Base-by-base conservation (phyloP, 2,329 filamentous ascomycete species). In the Ophiostoma fasciatum region DNA sequence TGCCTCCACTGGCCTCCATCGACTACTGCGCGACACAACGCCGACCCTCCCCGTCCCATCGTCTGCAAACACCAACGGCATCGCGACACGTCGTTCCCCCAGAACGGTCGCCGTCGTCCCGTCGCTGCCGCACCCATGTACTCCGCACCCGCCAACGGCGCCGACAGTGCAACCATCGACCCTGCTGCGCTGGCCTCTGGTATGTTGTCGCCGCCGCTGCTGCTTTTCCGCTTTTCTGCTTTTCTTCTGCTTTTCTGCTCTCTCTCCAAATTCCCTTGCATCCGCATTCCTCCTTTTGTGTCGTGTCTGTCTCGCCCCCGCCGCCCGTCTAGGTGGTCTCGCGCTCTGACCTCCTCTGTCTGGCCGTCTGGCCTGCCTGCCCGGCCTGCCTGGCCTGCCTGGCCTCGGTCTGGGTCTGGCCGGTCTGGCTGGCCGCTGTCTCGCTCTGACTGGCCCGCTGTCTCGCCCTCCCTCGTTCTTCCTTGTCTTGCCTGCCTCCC, bases 121-220 rank as follows among this genome's bases (percentile, higher is more conserved):
- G 55, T 54, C 55, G 55, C 58, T 56, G 58, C 52, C 58, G 58
- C 52, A 52, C 59, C 58, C 57, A 66, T 69, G 64, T 70, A 69
- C 64, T 66, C 71, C 56, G 64, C 68, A 58, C 67, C 72, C 59
- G 69, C 76, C 59, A 78, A 78, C 66, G 74, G 74, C 61, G 79
- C 81, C 71, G 79, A 82, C 57, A 79, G 79, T 66, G 82, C 80
- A 56, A 92, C 84, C 55, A 90, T 93, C 68, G 83, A 92, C 68
- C 84, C 84, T 57, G 82, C 82, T 53, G 82, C 80, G 46, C 70
- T 93, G 64, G 84, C 80, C 63, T 78, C 77, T 56, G 74, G 81
- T 88, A 6, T 22, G 6, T 22, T 22, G 21, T 22, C 6, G 21
- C 10, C 21, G 21, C 10, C 21, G 6, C 6, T 22, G 21, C 10